phyloP scores from a whole-genome alignment of 495 filamentous ascomycete species.

The Penicillium flavigenum region DNA sequence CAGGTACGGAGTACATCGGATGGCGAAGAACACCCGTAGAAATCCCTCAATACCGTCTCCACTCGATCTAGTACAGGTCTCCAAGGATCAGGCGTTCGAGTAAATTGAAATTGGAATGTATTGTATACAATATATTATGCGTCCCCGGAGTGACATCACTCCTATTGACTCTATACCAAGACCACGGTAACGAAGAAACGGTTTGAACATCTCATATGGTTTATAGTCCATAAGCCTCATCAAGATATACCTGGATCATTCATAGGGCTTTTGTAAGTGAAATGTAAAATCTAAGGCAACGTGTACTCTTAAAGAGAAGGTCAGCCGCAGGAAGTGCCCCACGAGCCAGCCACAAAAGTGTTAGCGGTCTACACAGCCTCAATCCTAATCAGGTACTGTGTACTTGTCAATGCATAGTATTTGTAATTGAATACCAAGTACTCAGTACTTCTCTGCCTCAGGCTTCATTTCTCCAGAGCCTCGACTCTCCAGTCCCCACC shows the following conservation, averaged over 20 bases:
- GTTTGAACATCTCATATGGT: background rate
- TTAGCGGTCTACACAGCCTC: slow-evolving; percentile 41
- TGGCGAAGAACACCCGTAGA: background rate
- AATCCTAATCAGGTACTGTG: slow-evolving; percentile 21
- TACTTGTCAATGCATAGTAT: slow-evolving; percentile 5
- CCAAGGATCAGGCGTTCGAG: background rate
- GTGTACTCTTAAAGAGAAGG: background rate
- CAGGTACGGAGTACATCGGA: background rate
- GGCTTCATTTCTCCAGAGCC: slow-evolving; percentile 28
- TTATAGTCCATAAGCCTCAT: background rate
- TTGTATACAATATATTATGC: background rate
- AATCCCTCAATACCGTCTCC: background rate
- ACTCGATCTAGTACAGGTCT: background rate
- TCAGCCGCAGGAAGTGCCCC: slow-evolving; percentile 19
- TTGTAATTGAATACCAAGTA: slow-evolving; percentile 7
- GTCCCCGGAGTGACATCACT: background rate
- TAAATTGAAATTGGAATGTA: background rate
- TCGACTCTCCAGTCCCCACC: slow-evolving; percentile 22
- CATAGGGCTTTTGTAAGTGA: background rate
- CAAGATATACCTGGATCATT: background rate
- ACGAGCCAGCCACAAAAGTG: slow-evolving; percentile 28
- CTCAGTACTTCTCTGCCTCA: slow-evolving; percentile 11
- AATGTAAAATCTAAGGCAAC: slow-evolving; percentile 3
- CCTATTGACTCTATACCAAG: background rate
- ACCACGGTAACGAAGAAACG: background rate